These are phyloP conservation scores for Hypoxylon sp. DNA, from an alignment of 2,329 filamentous ascomycete genomes.

Conservation along the genomic window DNA sequence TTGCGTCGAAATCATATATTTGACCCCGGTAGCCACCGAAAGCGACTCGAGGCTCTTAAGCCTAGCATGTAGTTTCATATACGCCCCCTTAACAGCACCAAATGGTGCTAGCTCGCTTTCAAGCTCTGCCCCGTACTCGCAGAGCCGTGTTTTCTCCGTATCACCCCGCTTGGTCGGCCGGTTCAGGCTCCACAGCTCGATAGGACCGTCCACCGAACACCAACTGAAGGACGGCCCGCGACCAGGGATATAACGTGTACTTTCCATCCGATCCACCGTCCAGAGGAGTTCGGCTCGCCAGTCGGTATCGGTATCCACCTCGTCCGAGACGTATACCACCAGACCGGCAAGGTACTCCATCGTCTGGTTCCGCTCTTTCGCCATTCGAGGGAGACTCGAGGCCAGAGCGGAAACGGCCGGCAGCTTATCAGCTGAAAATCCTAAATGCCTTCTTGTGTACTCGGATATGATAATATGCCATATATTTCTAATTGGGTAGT, in stretches of 20 bases:
- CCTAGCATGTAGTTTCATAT: slow-evolving; percentile 16
- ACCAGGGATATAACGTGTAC: not conserved
- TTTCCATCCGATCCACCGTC: slow-evolving; percentile 14
- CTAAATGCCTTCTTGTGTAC: slow-evolving; percentile 32
- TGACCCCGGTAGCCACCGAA: slow-evolving; percentile 6
- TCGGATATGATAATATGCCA: slow-evolving; percentile 33
- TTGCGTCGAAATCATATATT: slow-evolving; percentile 9
- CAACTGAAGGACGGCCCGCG: slow-evolving; percentile 40
- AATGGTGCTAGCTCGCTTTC: slow-evolving; percentile 31
- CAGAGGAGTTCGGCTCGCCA: slow-evolving; percentile 38
- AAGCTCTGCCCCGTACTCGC: slow-evolving; percentile 14
- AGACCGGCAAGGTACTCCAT: slow-evolving; percentile 33
- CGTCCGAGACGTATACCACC: slow-evolving; percentile 30
- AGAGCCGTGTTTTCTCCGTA: slow-evolving; percentile 28
- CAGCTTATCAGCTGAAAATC: slow-evolving; percentile 38
- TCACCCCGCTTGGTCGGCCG: slow-evolving; percentile 2
- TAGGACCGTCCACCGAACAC: slow-evolving; percentile 34
- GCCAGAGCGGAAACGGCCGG: slow-evolving; percentile 43
- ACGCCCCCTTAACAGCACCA: slow-evolving; percentile 28
- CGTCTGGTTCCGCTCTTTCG: slow-evolving; percentile 26
- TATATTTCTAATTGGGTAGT: slow-evolving; percentile 31
- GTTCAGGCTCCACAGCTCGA: slow-evolving; percentile 10
- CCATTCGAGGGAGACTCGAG: slow-evolving; percentile 29
- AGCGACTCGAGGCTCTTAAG: slow-evolving; percentile 13
- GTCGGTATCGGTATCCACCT: slow-evolving; percentile 20